Conservation (phyloP, 371 early-diverging fungal genomes). For the Blakeslea trispora region DNA sequence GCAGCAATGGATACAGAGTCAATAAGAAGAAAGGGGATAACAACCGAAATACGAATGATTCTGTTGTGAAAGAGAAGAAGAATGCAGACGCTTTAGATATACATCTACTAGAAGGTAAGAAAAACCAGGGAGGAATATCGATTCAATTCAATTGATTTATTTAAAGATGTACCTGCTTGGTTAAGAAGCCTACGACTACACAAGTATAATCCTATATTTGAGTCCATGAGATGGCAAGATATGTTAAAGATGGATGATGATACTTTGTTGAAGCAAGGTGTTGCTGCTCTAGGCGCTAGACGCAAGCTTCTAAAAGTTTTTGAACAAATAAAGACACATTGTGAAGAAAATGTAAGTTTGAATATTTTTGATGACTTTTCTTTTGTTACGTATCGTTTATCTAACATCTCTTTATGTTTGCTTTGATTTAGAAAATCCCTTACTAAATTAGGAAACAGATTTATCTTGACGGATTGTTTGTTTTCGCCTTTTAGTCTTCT, state of each 20-base stretch:
- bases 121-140: background rate
- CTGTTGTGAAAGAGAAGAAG: slow-evolving; percentile 68
- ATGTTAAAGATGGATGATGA: slow-evolving; percentile 84
- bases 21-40: slow-evolving; percentile 17
- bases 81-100: slow-evolving; percentile 74
- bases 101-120: slow-evolving; percentile 69
- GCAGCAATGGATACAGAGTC: slow-evolving; percentile 26
- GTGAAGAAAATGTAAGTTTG: slow-evolving; percentile 43
- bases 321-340: slow-evolving; percentile 70
- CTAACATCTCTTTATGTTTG: background rate
- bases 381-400: background rate
- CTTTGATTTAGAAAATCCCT: slow-evolving; percentile 33
- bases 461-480: too few species aligned
- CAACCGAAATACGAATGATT: slow-evolving; percentile 10
- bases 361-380: slow-evolving; percentile 23
- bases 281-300: slow-evolving; percentile 91
- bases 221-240: slow-evolving; percentile 83
- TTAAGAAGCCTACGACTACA: slow-evolving; percentile 80
- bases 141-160: background rate
- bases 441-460: too few species aligned
- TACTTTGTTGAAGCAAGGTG: slow-evolving; percentile 79
- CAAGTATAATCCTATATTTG: slow-evolving; percentile 91
- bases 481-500: background rate
- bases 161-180: slow-evolving; percentile 89
- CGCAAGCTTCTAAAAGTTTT: slow-evolving; percentile 95